Base-by-base conservation (phyloP, 2,329 filamentous ascomycete genomes). In the Teratosphaeria pseudoeucalypti region DNA sequence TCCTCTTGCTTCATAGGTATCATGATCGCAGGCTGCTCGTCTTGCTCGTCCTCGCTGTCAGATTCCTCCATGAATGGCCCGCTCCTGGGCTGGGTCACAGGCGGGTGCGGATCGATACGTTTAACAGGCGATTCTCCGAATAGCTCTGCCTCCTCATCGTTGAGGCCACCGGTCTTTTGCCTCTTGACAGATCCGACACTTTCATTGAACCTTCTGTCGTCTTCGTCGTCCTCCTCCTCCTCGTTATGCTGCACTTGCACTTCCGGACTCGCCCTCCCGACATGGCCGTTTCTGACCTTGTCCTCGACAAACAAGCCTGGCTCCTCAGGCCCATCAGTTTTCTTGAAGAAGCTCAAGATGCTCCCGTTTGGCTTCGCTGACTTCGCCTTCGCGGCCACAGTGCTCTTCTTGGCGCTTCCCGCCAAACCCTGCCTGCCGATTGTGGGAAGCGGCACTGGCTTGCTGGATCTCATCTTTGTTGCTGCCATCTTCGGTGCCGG, bases 51-150 rank as follows among this genome's bases (percentile, higher is more conserved):
- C 57, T 86, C 83, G 49, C 79, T 83, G 58, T 85, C 83, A 1
- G 87, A 90, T 62, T 90, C 87, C 60, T 88, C 82, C 49, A 91
- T 69, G 65, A 92, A 92, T 0, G 87, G 87, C 0, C 83, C 85
- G 59, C 72, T 78, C 60, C 71, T 53, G 16, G 32, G n/a, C 19
- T 49, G 23, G 2, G 34, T 14, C 23, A 34, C 26, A 34, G 56
- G 11, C 54, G 19, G 12, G 6, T 16, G 12, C n/a, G 16, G 29
- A 9, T 54, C 16, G 26, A 14, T 34, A 11, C 34, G 11, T 14
- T 52, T 56, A 43, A 52, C 23, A 19, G 55, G 54, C 34, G 54
- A 52, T 43, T 34, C 43, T 1, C 23, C 34, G 11, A 47, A 55
- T 14, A 66, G 61, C 60, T 79, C 77, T 64, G 80, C 77, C 57